These are phyloP conservation scores for Austroboletus festivus DNA, from an alignment of 768 basidiomycete genomes.

Conservation along the genomic window DNA sequence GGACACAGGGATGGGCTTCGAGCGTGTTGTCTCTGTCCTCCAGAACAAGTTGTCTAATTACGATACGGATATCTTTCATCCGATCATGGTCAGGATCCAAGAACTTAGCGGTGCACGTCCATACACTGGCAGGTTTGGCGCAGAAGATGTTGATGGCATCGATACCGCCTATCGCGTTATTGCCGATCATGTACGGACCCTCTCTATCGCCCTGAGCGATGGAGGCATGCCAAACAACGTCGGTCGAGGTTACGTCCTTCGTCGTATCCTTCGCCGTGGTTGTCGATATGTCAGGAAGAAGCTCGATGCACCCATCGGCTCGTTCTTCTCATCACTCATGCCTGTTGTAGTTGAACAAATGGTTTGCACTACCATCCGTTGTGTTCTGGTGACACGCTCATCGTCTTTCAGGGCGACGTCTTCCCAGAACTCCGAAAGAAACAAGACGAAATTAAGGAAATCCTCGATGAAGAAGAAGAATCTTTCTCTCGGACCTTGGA, in stretches of 20 bases:
- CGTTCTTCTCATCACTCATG: slow-evolving; percentile 90
- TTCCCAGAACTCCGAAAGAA: slow-evolving; percentile 93
- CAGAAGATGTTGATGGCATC: slow-evolving; percentile 92
- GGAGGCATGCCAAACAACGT: slow-evolving; percentile 96
- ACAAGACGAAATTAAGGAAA: slow-evolving; percentile 83
- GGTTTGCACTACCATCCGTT: slow-evolving; percentile 42
- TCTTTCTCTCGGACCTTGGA: slow-evolving; percentile 97
- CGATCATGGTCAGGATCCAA: slow-evolving; percentile 84
- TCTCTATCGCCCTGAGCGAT: slow-evolving; percentile 94
- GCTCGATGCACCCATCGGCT: slow-evolving; percentile 86
- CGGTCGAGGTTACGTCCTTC: slow-evolving; percentile 94
- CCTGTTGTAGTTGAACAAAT: slow-evolving; percentile 88
- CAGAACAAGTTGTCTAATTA: slow-evolving; percentile 95
- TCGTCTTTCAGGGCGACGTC: slow-evolving; percentile 57
- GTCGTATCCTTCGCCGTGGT: slow-evolving; percentile 89
- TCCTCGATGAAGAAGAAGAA: slow-evolving; percentile 95
- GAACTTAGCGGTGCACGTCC: slow-evolving; percentile 84
- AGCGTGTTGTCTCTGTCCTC: slow-evolving; percentile 90
- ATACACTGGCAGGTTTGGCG: slow-evolving; percentile 89
- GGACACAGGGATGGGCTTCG: slow-evolving; percentile 99
- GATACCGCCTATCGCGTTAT: slow-evolving; percentile 98
- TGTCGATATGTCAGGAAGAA: slow-evolving; percentile 96
- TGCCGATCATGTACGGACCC: slow-evolving; percentile 92
- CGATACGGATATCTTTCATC: slow-evolving; percentile 93
- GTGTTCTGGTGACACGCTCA: slow-evolving; percentile 7